Conservation (phyloP, 2,329 filamentous ascomycete genomes). For the Aspergillus fischeri region DNA sequence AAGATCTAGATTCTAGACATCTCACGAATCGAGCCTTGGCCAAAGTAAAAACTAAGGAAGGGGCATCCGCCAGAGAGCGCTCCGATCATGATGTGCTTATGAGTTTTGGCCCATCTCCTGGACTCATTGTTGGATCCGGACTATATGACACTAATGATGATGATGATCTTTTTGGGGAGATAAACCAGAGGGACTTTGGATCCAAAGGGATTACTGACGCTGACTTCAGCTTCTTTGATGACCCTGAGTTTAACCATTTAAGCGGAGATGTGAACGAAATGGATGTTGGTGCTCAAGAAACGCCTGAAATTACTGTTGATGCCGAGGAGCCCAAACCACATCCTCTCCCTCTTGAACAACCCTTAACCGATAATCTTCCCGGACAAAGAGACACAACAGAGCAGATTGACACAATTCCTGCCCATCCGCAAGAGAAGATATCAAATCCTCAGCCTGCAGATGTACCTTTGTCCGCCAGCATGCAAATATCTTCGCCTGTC, state of each 20-base stretch:
- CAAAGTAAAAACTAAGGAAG: conserved; percentile 11
- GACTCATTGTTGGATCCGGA: conserved; percentile 33
- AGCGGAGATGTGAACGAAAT: conserved; percentile 9
- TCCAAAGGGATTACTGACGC: conserved; percentile 57
- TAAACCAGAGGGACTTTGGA: conserved; percentile 51
- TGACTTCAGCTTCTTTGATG: conserved; percentile 64
- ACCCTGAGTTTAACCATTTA: conserved; percentile 38
- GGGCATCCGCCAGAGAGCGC: conserved; percentile 8
- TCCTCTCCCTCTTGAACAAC: conserved; percentile 5
- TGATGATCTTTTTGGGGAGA: conserved; percentile 58
- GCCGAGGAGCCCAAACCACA: conserved; percentile 10
- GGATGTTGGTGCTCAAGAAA: conserved; percentile 11
- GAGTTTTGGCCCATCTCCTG: conserved; percentile 22
- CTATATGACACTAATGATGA: conserved; percentile 41
- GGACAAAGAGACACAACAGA: conserved; percentile 2
- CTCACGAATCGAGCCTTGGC: conserved; percentile 13
- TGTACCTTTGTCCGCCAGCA: conserved; percentile 1
- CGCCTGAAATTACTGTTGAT: conserved; percentile 10
- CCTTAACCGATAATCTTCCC: not conserved
- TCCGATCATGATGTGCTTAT: conserved; percentile 19
- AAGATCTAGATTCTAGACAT: conserved; percentile 23
- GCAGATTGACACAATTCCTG: not conserved
- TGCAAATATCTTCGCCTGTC: conserved; percentile 9
- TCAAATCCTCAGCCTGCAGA: not conserved
- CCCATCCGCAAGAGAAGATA: conserved; percentile 2